phyloP scores from a whole-genome alignment of 257 asterid species.

The Solanum phureja region DNA sequence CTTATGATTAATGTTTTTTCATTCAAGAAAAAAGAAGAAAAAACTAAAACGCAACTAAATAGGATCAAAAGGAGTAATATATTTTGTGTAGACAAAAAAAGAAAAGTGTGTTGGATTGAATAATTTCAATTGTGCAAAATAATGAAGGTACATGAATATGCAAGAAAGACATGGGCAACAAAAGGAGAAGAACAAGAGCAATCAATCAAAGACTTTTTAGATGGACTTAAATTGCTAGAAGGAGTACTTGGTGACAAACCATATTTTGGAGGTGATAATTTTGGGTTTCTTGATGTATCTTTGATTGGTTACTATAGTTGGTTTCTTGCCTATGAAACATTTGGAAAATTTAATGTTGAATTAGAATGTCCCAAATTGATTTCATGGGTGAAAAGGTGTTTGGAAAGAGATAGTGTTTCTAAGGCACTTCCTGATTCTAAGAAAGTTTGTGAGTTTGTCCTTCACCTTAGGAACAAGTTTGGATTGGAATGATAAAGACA shows the following conservation, averaged over 20 bases:
- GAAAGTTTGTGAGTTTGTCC: not conserved
- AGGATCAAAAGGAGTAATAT: not conserved
- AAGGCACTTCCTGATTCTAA: not conserved
- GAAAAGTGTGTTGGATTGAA: not conserved
- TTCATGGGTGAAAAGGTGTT: conserved; percentile 7
- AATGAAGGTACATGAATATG: not conserved
- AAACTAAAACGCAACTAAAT: not conserved
- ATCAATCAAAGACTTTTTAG: not conserved
- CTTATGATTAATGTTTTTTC: not conserved
- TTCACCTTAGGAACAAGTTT: not conserved
- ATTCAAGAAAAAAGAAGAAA: not conserved
- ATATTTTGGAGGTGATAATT: not conserved
- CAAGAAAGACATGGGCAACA: not conserved
- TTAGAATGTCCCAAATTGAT: conserved; percentile 7
- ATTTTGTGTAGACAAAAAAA: not conserved
- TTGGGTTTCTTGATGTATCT: conserved; percentile 5
- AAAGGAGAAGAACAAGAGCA: conserved; percentile 9
- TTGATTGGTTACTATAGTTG: not conserved
- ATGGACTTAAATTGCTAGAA: conserved; percentile 1
- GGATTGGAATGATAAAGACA: not conserved
- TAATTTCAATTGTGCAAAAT: not conserved
- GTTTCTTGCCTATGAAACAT: conserved; percentile 1
- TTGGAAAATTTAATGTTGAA: not conserved
- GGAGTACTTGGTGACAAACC: conserved; percentile 5
- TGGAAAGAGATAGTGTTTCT: conserved; percentile 5